These are phyloP conservation scores for Gypsophila paniculata DNA, from an alignment of 179 eudicot species.

Conservation along the genomic window DNA sequence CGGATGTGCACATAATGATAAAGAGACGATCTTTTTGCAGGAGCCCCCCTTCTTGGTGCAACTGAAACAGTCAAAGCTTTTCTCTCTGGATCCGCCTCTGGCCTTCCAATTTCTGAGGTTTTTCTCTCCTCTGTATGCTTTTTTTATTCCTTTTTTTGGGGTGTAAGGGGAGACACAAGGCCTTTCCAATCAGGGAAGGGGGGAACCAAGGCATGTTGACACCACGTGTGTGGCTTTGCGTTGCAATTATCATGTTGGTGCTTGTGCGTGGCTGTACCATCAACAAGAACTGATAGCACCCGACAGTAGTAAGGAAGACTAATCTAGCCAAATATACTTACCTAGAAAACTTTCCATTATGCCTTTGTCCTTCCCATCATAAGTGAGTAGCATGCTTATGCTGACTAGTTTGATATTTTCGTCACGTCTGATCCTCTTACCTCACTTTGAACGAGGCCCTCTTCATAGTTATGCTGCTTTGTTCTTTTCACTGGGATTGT, in stretches of 20 bases:
- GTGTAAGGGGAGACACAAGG: too few relatives aligned
- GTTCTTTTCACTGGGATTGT: slow-evolving; percentile 11
- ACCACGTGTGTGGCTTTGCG: too few relatives aligned
- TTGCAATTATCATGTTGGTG: background rate
- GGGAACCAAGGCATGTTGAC: too few relatives aligned
- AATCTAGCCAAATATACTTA: background rate
- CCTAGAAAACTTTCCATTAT: background rate
- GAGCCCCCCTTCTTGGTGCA: slow-evolving; percentile 84
- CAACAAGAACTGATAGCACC: background rate
- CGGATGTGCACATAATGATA: slow-evolving; percentile 8
- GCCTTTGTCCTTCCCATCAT: background rate
- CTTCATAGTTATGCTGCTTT: background rate
- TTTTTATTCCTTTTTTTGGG: too few relatives aligned
- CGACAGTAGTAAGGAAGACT: background rate
- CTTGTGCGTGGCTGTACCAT: background rate
- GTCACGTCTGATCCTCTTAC: background rate
- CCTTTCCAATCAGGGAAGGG: too few relatives aligned
- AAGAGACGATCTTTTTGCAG: slow-evolving; percentile 41
- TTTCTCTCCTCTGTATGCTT: slow-evolving; percentile 14
- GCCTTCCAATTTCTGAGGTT: slow-evolving; percentile 93
- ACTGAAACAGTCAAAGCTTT: slow-evolving; percentile 69
- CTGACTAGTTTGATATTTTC: slow-evolving; percentile 4
- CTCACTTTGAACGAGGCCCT: background rate
- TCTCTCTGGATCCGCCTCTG: slow-evolving; percentile 78
- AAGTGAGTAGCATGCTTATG: background rate